phyloP scores from a whole-genome alignment of 805 yeast genomes.

The Starmerella tilneyi region DNA sequence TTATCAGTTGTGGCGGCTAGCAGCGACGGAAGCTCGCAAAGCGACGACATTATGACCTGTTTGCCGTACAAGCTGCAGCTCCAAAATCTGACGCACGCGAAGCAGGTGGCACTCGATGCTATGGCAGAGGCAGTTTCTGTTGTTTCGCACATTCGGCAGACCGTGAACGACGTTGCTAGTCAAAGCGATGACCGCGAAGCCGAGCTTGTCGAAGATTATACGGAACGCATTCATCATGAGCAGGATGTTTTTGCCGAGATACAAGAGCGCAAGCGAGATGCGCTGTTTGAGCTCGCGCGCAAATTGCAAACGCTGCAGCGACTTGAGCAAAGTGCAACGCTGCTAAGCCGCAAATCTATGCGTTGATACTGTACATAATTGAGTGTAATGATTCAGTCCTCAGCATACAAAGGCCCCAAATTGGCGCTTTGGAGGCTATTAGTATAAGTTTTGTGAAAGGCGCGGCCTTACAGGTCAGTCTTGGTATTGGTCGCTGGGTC shows the following conservation, averaged over 20 bases:
- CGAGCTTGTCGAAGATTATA: conserved; percentile 14
- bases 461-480: too few relatives aligned
- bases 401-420: too few relatives aligned
- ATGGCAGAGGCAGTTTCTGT: conserved; percentile 15
- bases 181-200: conserved; percentile 8
- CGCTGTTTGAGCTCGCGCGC: conserved; percentile 11
- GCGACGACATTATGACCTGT: background rate
- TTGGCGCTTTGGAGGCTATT: too few relatives aligned
- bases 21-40: background rate
- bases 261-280: conserved; percentile 14
- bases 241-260: conserved; percentile 12
- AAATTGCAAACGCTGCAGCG: conserved; percentile 1
- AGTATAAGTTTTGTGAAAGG: too few relatives aligned
- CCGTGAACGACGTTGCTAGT: conserved; percentile 12
- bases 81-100: conserved; percentile 19
- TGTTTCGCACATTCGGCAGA: conserved; percentile 16
- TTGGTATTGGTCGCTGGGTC: too few relatives aligned
- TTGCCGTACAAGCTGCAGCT: conserved; percentile 19
- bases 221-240: conserved; percentile 13
- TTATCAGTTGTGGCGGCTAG: conserved; percentile 12
- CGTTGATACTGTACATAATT: too few relatives aligned
- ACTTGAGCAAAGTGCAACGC: conserved; percentile 1
- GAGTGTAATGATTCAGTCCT: too few relatives aligned
- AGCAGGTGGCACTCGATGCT: conserved; percentile 22
- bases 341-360: too few relatives aligned